Percentiles rank a stretch among this genome's conserved stretches.
Evolutionary conservation across 192 early-diverging fungal genomes (phyloP).

Genomic region (Coemansia sp.): DNA sequence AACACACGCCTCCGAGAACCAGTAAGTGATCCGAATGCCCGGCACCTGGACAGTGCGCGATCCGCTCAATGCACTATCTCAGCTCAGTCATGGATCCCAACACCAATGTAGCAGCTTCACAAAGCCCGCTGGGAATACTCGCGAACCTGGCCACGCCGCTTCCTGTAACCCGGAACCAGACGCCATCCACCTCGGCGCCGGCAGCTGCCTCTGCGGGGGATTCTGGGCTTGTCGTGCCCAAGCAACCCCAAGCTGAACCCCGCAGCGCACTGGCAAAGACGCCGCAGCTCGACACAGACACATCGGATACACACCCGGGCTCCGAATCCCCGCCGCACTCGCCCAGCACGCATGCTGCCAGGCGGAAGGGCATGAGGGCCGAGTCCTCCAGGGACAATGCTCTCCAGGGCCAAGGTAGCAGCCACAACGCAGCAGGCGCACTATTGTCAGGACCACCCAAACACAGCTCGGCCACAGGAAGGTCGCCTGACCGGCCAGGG

Average conservation of each 20-base stretch:
- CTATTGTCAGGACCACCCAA: too few species aligned
- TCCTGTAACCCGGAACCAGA: constrained; percentile 2
- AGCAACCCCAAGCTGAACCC: background rate
- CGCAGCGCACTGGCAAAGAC: background rate
- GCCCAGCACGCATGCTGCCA: constrained; percentile 37
- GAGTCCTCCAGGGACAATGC: too few species aligned
- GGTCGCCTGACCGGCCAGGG: background rate
- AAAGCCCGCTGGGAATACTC: constrained; percentile 37
- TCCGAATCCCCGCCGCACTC: constrained; percentile 31
- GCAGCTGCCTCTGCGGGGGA: too few species aligned
- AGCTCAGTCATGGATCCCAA: background rate
- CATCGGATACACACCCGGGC: background rate
- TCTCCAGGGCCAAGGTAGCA: too few species aligned
- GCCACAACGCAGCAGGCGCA: too few species aligned
- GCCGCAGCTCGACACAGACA: constrained; percentile 1
- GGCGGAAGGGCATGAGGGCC: constrained; percentile 13
- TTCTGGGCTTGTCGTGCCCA: too few species aligned
- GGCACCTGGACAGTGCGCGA: too few species aligned
- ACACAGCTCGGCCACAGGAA: background rate
- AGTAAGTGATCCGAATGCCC: too few species aligned
- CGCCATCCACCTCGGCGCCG: background rate
- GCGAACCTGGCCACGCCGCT: constrained; percentile 39
- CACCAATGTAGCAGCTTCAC: constrained; percentile 10
- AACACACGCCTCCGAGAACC: constrained; percentile 1
- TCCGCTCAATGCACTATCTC: background rate